Conservation (phyloP, 257 asterid genomes). For the Coffea canephora region DNA sequence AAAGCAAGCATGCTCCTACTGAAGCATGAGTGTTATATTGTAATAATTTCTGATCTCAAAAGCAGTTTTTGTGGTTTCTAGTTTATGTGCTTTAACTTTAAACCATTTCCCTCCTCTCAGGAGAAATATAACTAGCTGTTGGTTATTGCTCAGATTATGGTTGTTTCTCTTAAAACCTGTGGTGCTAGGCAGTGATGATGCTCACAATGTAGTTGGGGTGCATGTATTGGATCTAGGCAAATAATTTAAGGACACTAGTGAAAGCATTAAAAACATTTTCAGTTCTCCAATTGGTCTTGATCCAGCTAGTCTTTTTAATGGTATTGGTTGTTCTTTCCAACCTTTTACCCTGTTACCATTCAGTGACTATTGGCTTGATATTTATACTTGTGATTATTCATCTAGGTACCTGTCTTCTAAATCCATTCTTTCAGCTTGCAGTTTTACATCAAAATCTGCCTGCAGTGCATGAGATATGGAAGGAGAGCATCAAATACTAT, state of each 20-base stretch:
- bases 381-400: not conserved
- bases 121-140: not conserved
- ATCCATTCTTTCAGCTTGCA: slow-evolving; percentile 72
- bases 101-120: not conserved
- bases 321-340: not conserved
- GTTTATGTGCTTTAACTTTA: not conserved
- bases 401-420: slow-evolving; percentile 21
- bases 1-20: not conserved
- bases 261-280: not conserved
- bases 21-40: not conserved
- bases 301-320: not conserved
- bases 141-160: not conserved
- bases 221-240: not conserved
- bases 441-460: slow-evolving; percentile 66
- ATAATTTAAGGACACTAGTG: not conserved
- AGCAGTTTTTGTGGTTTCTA: not conserved
- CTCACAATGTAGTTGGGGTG: not conserved
- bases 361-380: not conserved
- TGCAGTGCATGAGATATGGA: slow-evolving; percentile 72
- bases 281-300: not conserved
- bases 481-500: slow-evolving; percentile 54
- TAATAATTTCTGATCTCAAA: not conserved
- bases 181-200: not conserved
- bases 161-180: not conserved
- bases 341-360: not conserved